These are phyloP conservation scores for Sarocladium oryzae DNA, from an alignment of 2,329 filamentous ascomycete genomes.

Conservation along the genomic window DNA sequence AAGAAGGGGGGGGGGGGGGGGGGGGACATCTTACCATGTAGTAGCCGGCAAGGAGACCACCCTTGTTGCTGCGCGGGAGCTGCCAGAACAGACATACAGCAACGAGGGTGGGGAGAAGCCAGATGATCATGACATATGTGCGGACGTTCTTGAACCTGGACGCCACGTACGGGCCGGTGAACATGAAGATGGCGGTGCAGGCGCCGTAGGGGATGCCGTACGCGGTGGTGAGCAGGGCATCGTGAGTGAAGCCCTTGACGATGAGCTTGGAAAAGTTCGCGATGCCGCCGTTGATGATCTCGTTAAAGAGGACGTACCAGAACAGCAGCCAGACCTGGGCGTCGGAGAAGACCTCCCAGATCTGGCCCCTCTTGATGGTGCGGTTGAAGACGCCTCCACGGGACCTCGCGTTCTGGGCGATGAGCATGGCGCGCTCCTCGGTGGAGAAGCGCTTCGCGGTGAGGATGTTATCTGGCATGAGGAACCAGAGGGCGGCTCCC, in stretches of 20 bases:
- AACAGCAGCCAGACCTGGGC: slow-evolving; percentile 34
- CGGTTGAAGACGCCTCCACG: slow-evolving; percentile 30
- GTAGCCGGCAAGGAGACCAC: slow-evolving; percentile 20
- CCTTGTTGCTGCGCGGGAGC: slow-evolving; percentile 10
- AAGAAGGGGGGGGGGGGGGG: too few species aligned
- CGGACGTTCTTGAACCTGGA: slow-evolving; percentile 14
- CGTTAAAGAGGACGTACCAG: slow-evolving; percentile 20
- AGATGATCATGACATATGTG: slow-evolving; percentile 12
- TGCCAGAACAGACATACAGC: slow-evolving; percentile 11
- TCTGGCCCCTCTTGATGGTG: slow-evolving; percentile 30
- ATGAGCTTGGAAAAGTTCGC: slow-evolving; percentile 20
- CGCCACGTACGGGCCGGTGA: slow-evolving; percentile 10
- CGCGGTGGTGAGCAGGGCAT: slow-evolving; percentile 31
- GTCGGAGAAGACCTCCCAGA: slow-evolving; percentile 31
- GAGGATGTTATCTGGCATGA: slow-evolving; percentile 32
- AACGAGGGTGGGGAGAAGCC: slow-evolving; percentile 11
- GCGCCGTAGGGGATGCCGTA: slow-evolving; percentile 26
- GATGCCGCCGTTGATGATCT: slow-evolving; percentile 22
- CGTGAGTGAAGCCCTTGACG: slow-evolving; percentile 24
- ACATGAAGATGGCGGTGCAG: slow-evolving; percentile 11
- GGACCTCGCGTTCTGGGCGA: slow-evolving; percentile 50
- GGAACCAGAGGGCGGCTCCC: slow-evolving; percentile 32
- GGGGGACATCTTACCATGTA: slow-evolving; percentile 21
- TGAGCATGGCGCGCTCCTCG: slow-evolving; percentile 32
- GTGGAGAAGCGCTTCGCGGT: slow-evolving; percentile 9